Base-by-base conservation (phyloP, 2,329 filamentous ascomycete species). In the Aureobasidium sp. region DNA sequence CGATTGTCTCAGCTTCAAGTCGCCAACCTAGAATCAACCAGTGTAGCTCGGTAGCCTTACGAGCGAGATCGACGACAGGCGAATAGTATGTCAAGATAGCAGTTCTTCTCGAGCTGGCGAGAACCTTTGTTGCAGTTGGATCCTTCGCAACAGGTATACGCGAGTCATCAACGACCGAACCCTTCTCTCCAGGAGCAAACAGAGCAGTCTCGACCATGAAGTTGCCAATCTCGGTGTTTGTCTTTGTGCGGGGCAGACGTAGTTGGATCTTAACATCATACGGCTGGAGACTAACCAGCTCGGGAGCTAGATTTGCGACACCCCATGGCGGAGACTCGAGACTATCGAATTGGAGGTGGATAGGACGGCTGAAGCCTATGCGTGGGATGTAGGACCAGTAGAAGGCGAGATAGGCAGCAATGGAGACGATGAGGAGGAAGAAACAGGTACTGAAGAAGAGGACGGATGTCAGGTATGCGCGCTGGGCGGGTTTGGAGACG, bases 151-250 rank as follows among this genome's bases (percentile, higher is more conserved):
- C 36, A 40, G 50, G 36, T 6, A 60, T 48, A 13, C 23, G 61
- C 23, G 63, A 65, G 50, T 55, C 60, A 56, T 64, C 60, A 5
- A 55, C 15, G 40, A 47, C 38, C 1, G 60, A 54, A 45, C 67
- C 54, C 33, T 65, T 55, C 6, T 64, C 51, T n/a, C 64, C 60
- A 2, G 68, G 66, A 10, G 71, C 78, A 58, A 93, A 85, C 60
- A 97, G 87, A 67, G 89, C 87, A 20, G 97, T 81, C 54, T 93
- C 91, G 23, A 98, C 82, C 96, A 99, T 99, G 84, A 98, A 98
- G 80, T 98, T 98, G 33, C 96, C 96, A 18, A 88, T 87, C 2
- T 87, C 87, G 27, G 92, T 80, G 73, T 99, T 99, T 2, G 85
- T 79, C 0, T 89, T 90, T 3, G 93, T 96, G 47, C 91, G 90